Conservation (phyloP, 768 basidiomycete species). For the Lanmaoa pseudosensibilis region DNA sequence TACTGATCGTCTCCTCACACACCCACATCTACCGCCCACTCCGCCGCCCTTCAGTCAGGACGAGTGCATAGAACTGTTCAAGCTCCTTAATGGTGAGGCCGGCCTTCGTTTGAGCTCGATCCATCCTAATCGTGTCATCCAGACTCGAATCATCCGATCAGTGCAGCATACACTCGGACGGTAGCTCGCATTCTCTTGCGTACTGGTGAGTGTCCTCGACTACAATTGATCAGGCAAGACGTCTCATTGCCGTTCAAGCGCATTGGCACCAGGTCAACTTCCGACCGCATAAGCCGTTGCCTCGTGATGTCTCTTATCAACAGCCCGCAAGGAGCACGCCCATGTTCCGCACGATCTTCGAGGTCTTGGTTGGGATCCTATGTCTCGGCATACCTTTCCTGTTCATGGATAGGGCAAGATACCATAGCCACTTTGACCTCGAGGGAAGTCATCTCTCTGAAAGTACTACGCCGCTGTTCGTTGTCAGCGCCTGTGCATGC, state of each 20-base stretch:
- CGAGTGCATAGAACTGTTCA: slow-evolving; percentile 75
- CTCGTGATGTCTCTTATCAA: slow-evolving; percentile 46
- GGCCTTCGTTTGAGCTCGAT: background rate
- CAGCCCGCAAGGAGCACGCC: slow-evolving; percentile 30
- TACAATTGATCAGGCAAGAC: no score
- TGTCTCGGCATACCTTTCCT: slow-evolving; percentile 81
- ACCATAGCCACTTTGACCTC: slow-evolving; percentile 53
- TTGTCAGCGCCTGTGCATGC: slow-evolving; percentile 65
- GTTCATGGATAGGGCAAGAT: slow-evolving; percentile 54
- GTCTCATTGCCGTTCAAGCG: slow-evolving; percentile 32
- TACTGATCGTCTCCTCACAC: slow-evolving; percentile 72
- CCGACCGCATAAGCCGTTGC: slow-evolving; percentile 67
- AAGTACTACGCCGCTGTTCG: slow-evolving; percentile 55
- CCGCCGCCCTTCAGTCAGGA: slow-evolving; percentile 72
- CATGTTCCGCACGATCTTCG: slow-evolving; percentile 51
- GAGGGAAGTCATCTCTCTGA: slow-evolving; percentile 51
- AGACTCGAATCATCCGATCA: slow-evolving; percentile 26
- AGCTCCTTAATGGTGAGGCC: slow-evolving; percentile 44
- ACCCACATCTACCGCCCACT: slow-evolving; percentile 42
- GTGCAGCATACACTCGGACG: slow-evolving; percentile 56
- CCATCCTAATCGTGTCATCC: slow-evolving; percentile 1
- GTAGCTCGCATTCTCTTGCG: slow-evolving; percentile 69
- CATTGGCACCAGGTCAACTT: slow-evolving; percentile 73
- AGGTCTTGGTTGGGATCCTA: slow-evolving; percentile 59
- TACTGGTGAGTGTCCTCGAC: slow-evolving; percentile 49